phyloP scores from a whole-genome alignment of 257 asterid genomes.

The Solanum neorickii region DNA sequence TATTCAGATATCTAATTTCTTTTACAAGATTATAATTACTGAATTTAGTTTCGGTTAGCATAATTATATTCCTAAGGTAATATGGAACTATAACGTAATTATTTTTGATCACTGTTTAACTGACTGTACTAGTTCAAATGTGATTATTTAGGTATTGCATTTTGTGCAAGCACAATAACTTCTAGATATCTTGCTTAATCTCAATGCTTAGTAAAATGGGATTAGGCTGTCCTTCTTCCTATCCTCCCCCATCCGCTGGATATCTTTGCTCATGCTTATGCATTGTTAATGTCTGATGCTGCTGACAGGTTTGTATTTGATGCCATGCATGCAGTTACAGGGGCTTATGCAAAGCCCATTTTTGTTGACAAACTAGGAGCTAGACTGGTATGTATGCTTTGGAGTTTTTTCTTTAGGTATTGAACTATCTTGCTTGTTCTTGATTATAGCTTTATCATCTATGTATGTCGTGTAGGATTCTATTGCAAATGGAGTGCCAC shows the following conservation, averaged over 20 bases:
- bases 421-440: not conserved
- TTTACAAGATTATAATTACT: not conserved
- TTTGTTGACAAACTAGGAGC: conserved; percentile 95
- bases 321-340: conserved; percentile 99
- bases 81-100: not conserved
- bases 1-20: not conserved
- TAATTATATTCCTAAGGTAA: not conserved
- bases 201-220: not conserved
- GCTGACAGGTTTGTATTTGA: conserved; percentile 73
- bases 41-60: not conserved
- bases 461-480: conserved; percentile 40
- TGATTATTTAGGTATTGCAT: not conserved
- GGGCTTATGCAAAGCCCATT: conserved; percentile 95
- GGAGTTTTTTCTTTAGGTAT: not conserved
- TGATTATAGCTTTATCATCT: not conserved
- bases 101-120: not conserved
- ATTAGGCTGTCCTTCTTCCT: not conserved
- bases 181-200: not conserved
- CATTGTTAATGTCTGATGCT: not conserved
- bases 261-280: not conserved
- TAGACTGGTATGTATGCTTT: conserved; percentile 38
- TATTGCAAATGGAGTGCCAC: conserved; percentile 75
- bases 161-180: not conserved
- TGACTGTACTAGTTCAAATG: not conserved
- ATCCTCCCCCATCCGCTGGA: not conserved